Conservation (phyloP, 1,284 basidiomycete genomes). For the Pholiota adiposa region DNA sequence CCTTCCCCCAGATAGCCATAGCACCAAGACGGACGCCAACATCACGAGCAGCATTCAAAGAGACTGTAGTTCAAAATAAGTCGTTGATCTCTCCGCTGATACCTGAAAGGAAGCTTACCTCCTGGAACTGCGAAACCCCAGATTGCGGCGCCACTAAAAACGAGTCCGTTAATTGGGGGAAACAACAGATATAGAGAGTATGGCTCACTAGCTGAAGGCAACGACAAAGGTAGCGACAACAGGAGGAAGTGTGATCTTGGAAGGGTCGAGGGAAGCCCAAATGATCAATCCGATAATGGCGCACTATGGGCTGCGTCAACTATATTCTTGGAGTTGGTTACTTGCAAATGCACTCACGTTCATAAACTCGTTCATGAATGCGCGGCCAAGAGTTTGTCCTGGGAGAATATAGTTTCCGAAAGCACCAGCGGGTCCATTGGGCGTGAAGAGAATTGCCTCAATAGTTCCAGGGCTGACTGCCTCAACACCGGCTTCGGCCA, state of each 20-base stretch:
- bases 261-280: conserved; percentile 63
- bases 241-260: conserved; percentile 63
- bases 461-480: conserved; percentile 40
- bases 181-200: neutral
- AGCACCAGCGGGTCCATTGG: conserved; percentile 64
- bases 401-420: conserved; percentile 56
- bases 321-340: neutral
- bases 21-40: conserved; percentile 63
- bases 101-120: conserved; percentile 37
- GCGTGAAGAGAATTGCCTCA: conserved; percentile 54
- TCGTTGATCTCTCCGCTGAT: neutral
- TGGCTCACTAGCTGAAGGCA: conserved; percentile 56
- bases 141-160: conserved; percentile 51
- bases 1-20: conserved; percentile 59
- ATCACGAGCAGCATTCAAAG: conserved; percentile 71
- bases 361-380: conserved; percentile 70
- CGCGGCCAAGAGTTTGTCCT: conserved; percentile 53
- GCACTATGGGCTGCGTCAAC: conserved; percentile 47
- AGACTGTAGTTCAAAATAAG: conserved; percentile 42
- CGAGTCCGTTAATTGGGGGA: neutral
- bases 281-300: conserved; percentile 64
- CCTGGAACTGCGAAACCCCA: conserved; percentile 63
- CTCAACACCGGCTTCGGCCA: conserved; percentile 47
- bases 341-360: conserved; percentile 43
- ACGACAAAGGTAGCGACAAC: conserved; percentile 54